Base-by-base conservation (phyloP, 257 asterid species). In the Euphrasia confusa region DNA sequence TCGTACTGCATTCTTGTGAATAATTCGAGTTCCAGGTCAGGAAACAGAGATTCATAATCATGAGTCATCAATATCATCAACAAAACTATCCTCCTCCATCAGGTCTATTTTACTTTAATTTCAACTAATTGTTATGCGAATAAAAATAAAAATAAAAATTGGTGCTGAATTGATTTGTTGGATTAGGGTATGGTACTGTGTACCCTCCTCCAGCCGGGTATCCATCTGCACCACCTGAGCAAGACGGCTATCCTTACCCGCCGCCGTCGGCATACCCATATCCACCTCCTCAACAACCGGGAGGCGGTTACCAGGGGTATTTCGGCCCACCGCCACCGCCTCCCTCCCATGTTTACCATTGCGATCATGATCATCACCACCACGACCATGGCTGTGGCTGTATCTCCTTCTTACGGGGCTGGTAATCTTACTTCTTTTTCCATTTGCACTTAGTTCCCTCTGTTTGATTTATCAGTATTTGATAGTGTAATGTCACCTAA, bases 221-320 rank as follows among this genome's bases (percentile, higher is more conserved):
- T 56, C 80, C 84, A 7, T 73, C 87, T 7, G 85, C 89, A 12
- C 87, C 94, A 42, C 89, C 94, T 27, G 80, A 72, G 6, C 79
- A 83, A 12, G 86, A 78, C 35, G 88, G 78, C 3, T 80, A 80
- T 32, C 80, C 83, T 1, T 75, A 83, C 45, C n/a, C n/a, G n/a
- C n/a, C n/a, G n/a, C n/a, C n/a, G n/a, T n/a, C n/a, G n/a, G n/a
- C n/a, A n/a, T n/a, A n/a, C n/a, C 85, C 90, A 4, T 80, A 81
- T 70, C 84, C 87, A 0, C 85, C 82, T 21, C 83, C 75, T 6
- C 80, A 74, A 12, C 80, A 66, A 60, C 75, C 74, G 24, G 82
- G 64, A 5, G 83, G 75, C 21, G 82, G 81, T 61, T 87, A 87
- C 70, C 95, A 87, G 72, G 92, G 82, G 18, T 86, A 83, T 66